phyloP scores from a whole-genome alignment of 371 early-diverging fungal genomes.

The Mortierella sp. region DNA sequence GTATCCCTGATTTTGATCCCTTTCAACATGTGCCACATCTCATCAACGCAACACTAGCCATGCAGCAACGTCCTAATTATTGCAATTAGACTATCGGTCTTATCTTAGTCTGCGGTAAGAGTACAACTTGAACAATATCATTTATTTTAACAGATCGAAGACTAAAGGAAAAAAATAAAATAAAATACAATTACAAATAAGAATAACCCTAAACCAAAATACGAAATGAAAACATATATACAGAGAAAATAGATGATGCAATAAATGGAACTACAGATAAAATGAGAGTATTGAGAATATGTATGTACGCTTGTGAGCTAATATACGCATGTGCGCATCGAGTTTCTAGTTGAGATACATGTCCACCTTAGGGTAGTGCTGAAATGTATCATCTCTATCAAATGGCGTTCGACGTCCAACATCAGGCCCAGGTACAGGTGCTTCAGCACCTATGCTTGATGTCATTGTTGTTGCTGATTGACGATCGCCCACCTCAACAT shows the following conservation, averaged over 20 bases:
- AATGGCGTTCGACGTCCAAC: constrained; percentile 29
- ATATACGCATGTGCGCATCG: not conserved
- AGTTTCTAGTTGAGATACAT: constrained; percentile 13
- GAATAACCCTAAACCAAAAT: not conserved
- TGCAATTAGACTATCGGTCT: too few relatives aligned
- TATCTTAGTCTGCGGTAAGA: too few relatives aligned
- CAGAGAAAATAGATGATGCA: constrained; percentile 4
- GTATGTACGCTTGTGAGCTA: not conserved
- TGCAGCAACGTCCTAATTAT: too few relatives aligned
- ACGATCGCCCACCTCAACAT: constrained; percentile 25
- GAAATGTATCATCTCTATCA: not conserved
- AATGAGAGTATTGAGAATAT: not conserved
- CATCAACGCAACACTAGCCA: too few relatives aligned
- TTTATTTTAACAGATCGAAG: not conserved
- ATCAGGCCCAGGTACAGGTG: constrained; percentile 37
- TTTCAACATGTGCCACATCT: too few relatives aligned
- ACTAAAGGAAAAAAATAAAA: too few relatives aligned
- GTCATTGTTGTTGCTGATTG: not conserved
- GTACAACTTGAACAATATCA: too few relatives aligned
- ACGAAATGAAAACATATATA: constrained; percentile 12
- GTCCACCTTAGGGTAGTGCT: not conserved
- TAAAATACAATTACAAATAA: not conserved
- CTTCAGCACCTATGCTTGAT: not conserved
- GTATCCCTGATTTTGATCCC: too few relatives aligned
- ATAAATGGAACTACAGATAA: not conserved